Evolutionary conservation across 2,329 filamentous ascomycete species (phyloP).

Genomic region (Aotearoamyces nothofagi): DNA sequence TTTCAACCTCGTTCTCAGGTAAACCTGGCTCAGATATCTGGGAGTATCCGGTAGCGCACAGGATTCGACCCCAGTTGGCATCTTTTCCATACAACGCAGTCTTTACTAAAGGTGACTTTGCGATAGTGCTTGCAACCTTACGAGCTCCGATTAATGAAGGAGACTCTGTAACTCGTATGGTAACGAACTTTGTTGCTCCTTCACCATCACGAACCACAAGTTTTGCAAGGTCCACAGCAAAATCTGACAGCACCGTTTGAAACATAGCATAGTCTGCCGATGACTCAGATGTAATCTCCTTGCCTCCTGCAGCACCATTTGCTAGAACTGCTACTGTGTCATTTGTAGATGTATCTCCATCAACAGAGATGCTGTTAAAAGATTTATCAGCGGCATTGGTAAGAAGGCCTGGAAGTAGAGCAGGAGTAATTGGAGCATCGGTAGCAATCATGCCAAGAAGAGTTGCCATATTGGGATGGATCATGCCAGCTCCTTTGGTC

Average conservation of each 20-base stretch:
- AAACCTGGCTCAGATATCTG: slow-evolving; percentile 42
- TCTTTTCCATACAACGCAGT: slow-evolving; percentile 94
- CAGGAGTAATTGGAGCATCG: slow-evolving; percentile 64
- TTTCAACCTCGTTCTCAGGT: slow-evolving; percentile 43
- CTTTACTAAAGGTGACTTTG: slow-evolving; percentile 86
- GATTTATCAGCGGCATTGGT: slow-evolving; percentile 63
- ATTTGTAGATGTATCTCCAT: slow-evolving; percentile 95
- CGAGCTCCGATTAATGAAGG: slow-evolving; percentile 55
- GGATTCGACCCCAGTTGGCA: slow-evolving; percentile 95
- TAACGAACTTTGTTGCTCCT: slow-evolving; percentile 96
- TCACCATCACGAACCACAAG: slow-evolving; percentile 93
- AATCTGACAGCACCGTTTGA: slow-evolving; percentile 53
- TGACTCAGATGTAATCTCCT: slow-evolving; percentile 37
- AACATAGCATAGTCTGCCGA: slow-evolving; percentile 57
- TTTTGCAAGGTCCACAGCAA: slow-evolving; percentile 74
- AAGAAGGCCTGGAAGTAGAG: slow-evolving; percentile 54
- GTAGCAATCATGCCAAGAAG: slow-evolving; percentile 85
- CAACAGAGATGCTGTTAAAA: slow-evolving; percentile 94
- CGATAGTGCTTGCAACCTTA: slow-evolving; percentile 74
- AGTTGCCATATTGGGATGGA: slow-evolving; percentile 97
- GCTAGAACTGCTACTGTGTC: slow-evolving; percentile 91
- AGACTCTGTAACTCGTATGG: slow-evolving; percentile 68
- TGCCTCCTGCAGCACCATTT: slow-evolving; percentile 77
- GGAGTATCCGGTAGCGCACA: slow-evolving; percentile 84
- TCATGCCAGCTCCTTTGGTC: slow-evolving; percentile 98